These are phyloP conservation scores for Saccharomyces pastorianus DNA, from an alignment of 1,139 yeast genomes.

Conservation along the genomic window DNA sequence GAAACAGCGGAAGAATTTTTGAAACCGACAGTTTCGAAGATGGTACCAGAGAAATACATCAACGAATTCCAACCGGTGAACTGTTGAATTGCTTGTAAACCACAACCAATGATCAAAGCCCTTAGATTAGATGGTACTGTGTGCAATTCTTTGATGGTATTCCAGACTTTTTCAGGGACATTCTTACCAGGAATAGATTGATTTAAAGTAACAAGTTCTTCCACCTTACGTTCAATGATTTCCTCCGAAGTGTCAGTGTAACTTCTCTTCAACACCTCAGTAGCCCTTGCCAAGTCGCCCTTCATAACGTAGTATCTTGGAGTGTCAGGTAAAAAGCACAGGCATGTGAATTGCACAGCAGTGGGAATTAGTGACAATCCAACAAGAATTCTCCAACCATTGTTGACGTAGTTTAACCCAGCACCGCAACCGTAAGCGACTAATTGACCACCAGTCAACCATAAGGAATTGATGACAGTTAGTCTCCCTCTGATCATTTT, in stretches of 20 bases:
- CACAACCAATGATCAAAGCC: conserved; percentile 83
- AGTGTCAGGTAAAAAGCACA: conserved; percentile 90
- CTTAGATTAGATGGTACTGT: conserved; percentile 72
- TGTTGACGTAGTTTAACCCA: conserved; percentile 60
- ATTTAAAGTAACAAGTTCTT: conserved; percentile 50
- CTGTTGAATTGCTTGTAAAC: conserved; percentile 90
- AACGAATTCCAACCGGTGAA: conserved; percentile 92
- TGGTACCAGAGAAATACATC: conserved; percentile 87
- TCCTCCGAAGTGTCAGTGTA: conserved; percentile 51
- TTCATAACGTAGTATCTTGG: conserved; percentile 80
- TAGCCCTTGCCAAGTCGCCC: conserved; percentile 58
- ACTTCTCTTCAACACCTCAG: conserved; percentile 51
- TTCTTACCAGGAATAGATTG: conserved; percentile 55
- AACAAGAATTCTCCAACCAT: conserved; percentile 91
- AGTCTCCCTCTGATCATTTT: conserved; percentile 83
- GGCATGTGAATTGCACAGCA: conserved; percentile 62
- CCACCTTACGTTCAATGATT: conserved; percentile 49
- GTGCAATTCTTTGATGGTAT: conserved; percentile 63
- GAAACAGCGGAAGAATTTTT: conserved; percentile 86
- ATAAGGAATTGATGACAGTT: conserved; percentile 43
- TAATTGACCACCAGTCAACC: conserved; percentile 78
- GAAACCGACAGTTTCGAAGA: conserved; percentile 84
- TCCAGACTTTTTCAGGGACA: conserved; percentile 47
- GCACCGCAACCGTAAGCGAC: conserved; percentile 91
- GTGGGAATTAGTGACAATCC: conserved; percentile 89